Evolutionary conservation across 805 yeast species (phyloP).

Genomic region (Ogataea pignaliae): DNA sequence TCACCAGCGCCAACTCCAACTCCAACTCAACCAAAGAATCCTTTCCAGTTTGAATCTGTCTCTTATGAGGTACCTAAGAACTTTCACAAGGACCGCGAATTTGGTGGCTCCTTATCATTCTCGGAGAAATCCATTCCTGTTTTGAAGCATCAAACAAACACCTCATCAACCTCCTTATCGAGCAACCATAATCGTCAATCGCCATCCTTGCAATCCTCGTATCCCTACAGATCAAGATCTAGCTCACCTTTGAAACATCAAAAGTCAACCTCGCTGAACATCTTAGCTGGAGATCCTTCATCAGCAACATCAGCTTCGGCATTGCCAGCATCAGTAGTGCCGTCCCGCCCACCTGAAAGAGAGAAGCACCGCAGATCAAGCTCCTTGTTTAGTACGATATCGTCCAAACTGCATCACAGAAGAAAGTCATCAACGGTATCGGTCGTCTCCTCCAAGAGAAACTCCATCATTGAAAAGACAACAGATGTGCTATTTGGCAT

Average conservation of each 20-base stretch:
- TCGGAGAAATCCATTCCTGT: neutral
- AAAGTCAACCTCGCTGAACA: slow-evolving; percentile 2
- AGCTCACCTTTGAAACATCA: slow-evolving; percentile 10
- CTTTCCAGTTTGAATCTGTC: slow-evolving; percentile 31
- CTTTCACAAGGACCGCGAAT: slow-evolving; percentile 21
- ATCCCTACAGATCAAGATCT: slow-evolving; percentile 5
- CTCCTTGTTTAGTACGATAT: slow-evolving; percentile 23
- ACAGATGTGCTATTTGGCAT: slow-evolving; percentile 25
- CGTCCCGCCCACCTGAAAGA: neutral
- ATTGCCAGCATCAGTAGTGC: neutral
- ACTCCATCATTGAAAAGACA: slow-evolving; percentile 24
- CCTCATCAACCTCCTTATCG: slow-evolving; percentile 1
- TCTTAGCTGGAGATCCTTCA: neutral
- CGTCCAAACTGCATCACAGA: slow-evolving; percentile 25
- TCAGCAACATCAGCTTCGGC: neutral
- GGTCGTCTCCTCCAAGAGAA: slow-evolving; percentile 11
- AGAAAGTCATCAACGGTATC: slow-evolving; percentile 23
- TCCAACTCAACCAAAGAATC: slow-evolving; percentile 12
- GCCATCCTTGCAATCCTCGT: neutral
- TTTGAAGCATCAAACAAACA: slow-evolving; percentile 1
- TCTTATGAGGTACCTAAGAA: slow-evolving; percentile 30
- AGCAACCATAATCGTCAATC: neutral
- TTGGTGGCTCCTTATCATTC: slow-evolving; percentile 13
- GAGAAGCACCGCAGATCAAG: slow-evolving; percentile 19
- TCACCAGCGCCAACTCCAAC: no score